Base-by-base conservation (phyloP, 176 grass and related monocot species). In the Avena eriantha region DNA sequence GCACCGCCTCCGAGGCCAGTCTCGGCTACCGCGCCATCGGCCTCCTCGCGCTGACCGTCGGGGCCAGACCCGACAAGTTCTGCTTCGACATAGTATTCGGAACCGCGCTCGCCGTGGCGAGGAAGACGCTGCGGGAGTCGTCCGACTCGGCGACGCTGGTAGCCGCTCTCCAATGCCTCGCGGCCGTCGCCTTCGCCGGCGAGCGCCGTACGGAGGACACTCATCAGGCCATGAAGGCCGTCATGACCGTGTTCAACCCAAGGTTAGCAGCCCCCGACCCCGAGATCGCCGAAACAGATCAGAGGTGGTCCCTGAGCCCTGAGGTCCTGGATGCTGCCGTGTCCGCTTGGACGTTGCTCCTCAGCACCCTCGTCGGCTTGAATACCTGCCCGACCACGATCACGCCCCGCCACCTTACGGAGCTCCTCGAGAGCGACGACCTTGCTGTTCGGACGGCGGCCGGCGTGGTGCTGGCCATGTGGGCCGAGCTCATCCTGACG, bases 11-110 rank as follows among this genome's bases (percentile, higher is more conserved):
- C 73, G 73, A 88, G 41, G 80, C 87, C 51, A n/a, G 51, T 19
- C 80, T 88, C 13, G 80, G 80, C 3, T 83, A 41, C 87, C 87
- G 64, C 26, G 73, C 53, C 73, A 31, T 78, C 63, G 80, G 73
- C 26, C 69, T 83, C 24, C 87, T 88, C 53, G 87, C 80, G 50
- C 41, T 88, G 26, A 71, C 63, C 19, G 80, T 83, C 51, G 51
- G 26, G 26, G 18, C 11, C 16, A 73, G 64, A 31, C 12, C 13
- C 26, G 26, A 16, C 18, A 59, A 64, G 4, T 1, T 53, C 39
- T 17, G 15, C 29, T 67, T 67, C 64, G 18, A 76, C 19, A 24
- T 18, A 51, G 21, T 88, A 19, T 64, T 88, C 3, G 39, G 26
- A 43, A 43, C 60, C 50, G 34, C 41, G 64, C 78, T 88, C 81